A percentile compares a stretch with the other conserved stretches of the same genome.
Conservation (phyloP, 2,329 filamentous ascomycete species). For the Ophiostoma novo-ulmi region DNA sequence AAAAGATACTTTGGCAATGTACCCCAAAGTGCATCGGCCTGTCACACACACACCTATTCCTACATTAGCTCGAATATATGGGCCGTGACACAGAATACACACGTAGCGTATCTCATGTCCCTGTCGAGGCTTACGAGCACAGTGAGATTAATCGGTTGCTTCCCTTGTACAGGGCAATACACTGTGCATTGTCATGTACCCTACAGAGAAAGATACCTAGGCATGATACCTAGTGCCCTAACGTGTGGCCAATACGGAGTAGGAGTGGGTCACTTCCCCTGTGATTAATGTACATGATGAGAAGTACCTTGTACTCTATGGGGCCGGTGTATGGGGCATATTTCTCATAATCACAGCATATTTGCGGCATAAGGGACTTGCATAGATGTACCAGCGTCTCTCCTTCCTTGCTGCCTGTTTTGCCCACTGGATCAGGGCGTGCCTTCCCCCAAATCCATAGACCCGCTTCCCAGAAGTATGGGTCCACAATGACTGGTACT, state of each 20-base stretch:
- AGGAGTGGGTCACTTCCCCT: not conserved
- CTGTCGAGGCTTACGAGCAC: not conserved
- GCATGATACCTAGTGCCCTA: not conserved
- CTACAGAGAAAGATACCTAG: constrained; percentile 1
- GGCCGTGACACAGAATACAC: constrained; percentile 15
- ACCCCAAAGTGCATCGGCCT: not conserved
- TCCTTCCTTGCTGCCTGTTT: constrained; percentile 10
- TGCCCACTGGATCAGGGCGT: constrained; percentile 7
- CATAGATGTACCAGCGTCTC: not conserved
- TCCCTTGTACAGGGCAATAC: not conserved
- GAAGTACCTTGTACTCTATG: not conserved
- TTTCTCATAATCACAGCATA: not conserved
- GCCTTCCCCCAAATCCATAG: constrained; percentile 20
- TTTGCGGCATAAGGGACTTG: not conserved
- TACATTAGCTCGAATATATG: constrained; percentile 1
- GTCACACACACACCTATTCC: constrained; percentile 10
- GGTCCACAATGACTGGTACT: constrained; percentile 17
- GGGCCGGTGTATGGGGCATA: not conserved
- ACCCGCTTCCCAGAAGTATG: constrained; percentile 25
- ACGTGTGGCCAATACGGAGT: constrained; percentile 13
- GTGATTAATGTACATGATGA: not conserved
- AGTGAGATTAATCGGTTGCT: not conserved
- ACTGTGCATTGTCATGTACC: constrained; percentile 4
- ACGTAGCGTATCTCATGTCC: not conserved
- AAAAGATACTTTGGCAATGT: constrained; percentile 7